A percentile compares a stretch with the other conserved stretches of the same genome.
phyloP scores from a whole-genome alignment of 805 yeast genomes.

The Monosporozyma servazzii region DNA sequence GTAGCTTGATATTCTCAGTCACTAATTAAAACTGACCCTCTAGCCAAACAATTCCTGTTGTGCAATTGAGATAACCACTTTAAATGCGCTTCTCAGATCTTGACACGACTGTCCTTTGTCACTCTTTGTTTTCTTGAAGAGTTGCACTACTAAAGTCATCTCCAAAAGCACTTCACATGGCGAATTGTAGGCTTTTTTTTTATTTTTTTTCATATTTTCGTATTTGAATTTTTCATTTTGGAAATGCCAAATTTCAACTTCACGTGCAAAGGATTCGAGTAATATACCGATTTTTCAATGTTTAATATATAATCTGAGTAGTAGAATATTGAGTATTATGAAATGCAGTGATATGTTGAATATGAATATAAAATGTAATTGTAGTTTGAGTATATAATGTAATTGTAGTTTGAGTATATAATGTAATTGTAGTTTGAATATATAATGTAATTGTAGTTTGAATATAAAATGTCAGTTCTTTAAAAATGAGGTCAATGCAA shows the following conservation, averaged over 20 bases:
- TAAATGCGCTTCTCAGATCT: not conserved
- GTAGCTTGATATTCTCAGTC: not conserved
- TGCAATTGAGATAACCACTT: not conserved
- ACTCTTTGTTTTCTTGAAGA: not conserved
- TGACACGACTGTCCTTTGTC: not conserved
- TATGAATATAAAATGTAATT: too few species aligned
- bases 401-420: not conserved
- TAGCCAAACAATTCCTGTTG: not conserved
- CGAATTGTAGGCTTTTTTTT: not conserved
- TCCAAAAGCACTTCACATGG: not conserved
- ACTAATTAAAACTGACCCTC: not conserved
- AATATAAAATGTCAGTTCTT: not conserved
- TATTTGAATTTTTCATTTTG: not conserved
- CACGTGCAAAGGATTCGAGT: not conserved
- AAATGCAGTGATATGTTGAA: too few species aligned
- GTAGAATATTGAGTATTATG: not conserved
- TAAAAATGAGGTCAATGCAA: constrained; percentile 31
- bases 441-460: not conserved
- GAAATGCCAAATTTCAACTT: not conserved
- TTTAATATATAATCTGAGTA: not conserved
- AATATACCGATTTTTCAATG: not conserved
- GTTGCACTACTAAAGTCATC: not conserved
- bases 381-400: not conserved
- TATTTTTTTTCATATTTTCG: not conserved
- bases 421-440: not conserved